Evolutionary conservation across 805 yeast species (phyloP).

Genomic region (Spencermartinsiella europaea): DNA sequence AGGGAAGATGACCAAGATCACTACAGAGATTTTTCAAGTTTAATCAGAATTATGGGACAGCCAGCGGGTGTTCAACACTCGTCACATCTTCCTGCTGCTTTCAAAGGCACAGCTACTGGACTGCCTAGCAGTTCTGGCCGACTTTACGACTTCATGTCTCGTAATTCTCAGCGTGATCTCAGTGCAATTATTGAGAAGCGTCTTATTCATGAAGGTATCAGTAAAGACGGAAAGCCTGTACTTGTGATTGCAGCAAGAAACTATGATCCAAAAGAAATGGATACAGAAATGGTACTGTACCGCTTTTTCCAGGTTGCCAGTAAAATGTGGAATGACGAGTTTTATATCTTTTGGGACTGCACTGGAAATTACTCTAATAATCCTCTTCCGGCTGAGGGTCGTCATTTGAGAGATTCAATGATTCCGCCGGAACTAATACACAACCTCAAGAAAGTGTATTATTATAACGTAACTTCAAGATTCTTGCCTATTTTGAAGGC

Average conservation of each 20-base stretch:
- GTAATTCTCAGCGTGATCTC: conserved; percentile 51
- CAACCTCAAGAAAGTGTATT: conserved; percentile 52
- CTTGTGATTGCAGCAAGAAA: conserved; percentile 47
- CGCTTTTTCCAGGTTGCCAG: conserved; percentile 59
- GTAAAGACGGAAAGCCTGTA: conserved; percentile 69
- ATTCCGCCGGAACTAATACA: conserved; percentile 47
- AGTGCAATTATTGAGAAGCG: conserved; percentile 40
- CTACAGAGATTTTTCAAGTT: conserved; percentile 11
- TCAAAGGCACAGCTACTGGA: not conserved
- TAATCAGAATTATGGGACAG: conserved; percentile 17
- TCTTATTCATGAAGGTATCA: conserved; percentile 58
- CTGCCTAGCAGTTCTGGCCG: conserved; percentile 2
- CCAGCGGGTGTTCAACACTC: conserved; percentile 8
- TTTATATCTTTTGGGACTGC: conserved; percentile 60
- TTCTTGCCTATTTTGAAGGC: conserved; percentile 27
- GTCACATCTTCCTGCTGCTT: conserved; percentile 1
- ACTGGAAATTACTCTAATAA: conserved; percentile 47
- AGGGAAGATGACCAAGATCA: not conserved
- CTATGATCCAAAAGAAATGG: conserved; percentile 31
- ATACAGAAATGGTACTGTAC: conserved; percentile 50
- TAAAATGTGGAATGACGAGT: conserved; percentile 67
- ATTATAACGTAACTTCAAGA: conserved; percentile 37
- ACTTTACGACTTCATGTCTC: conserved; percentile 61
- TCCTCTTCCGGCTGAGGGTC: conserved; percentile 30
- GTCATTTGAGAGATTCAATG: conserved; percentile 36